Evolutionary conservation across 192 early-diverging fungal genomes (phyloP), one percentile per base, ranked within the genome.

Genomic region (Backusella tarrabulga): DNA sequence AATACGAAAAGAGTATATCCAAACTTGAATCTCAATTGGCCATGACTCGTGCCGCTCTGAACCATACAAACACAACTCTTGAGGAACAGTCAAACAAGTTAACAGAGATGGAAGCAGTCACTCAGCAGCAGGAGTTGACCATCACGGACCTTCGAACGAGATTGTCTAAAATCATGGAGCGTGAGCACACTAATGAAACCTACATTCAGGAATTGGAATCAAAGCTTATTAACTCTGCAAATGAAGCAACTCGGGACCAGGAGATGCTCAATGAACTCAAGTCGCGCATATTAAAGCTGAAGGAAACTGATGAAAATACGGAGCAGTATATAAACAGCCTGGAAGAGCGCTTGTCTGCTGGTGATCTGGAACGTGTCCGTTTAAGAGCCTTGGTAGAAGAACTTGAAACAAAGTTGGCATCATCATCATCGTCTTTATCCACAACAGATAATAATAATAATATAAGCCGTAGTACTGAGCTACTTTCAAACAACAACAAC

Each of bases 1-100:
- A 92, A 74, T 92, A 92, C 76, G 90, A 92, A 77, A 87, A 87
- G 67, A 87, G 85, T 68, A 87, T 93, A 46, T 85, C 88, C 11
- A 79, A 77, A 8, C 86, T 93, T 19, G 91, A 93, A 72, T 79
- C 74, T 34, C 85, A 93, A 75, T 73, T 93, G 38, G 80, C 80
- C n/a, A 67, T 87, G 67, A 81, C 90, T 1, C 85, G 83, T 35
- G 88, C 89, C n/a, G 82, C 86, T 17, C 44, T 92, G 35, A 88
- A 84, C 29, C 87, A 84, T n/a, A 85, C 89, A 35, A 83, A 85
- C n/a, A 78, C 79, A 9, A 84, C 85, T 34, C 76, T 88, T 26
- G 79, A 85, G 44, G 87, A 91, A 77, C 89, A 91, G 32, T 85
- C 89, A 73, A 78, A 81, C 12, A 84, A 84, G 44, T 80, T 91